Conservation (phyloP, 768 basidiomycete species). For the Collybia nuda region DNA sequence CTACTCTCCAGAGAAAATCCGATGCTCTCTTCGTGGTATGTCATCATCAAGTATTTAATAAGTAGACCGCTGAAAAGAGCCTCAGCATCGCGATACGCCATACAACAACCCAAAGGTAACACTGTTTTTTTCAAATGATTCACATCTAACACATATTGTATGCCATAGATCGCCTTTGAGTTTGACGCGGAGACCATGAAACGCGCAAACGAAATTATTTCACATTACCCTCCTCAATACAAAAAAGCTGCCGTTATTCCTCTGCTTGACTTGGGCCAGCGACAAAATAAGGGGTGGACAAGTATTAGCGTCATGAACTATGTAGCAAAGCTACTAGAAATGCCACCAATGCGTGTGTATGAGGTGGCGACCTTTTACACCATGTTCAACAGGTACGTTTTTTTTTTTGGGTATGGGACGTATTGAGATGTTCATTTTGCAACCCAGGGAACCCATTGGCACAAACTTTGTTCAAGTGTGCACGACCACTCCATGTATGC, state of each 20-base stretch:
- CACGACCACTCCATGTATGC: conserved; percentile 98
- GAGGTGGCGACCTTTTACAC: conserved; percentile 99
- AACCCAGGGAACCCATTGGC: conserved; percentile 84
- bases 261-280: conserved; percentile 91
- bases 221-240: conserved; percentile 95
- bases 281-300: conserved; percentile 98
- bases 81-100: conserved; percentile 89
- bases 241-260: conserved; percentile 99
- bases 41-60: conserved; percentile 17
- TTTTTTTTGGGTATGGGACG: neutral
- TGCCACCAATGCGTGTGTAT: conserved; percentile 98
- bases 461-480: conserved; percentile 96
- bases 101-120: conserved; percentile 91
- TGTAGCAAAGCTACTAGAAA: conserved; percentile 87
- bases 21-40: conserved; percentile 88
- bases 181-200: conserved; percentile 82
- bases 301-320: conserved; percentile 99
- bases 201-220: conserved; percentile 85
- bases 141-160: conserved; percentile 1
- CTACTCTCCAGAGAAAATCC: conserved; percentile 52
- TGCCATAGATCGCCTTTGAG: conserved; percentile 80
- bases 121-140: neutral
- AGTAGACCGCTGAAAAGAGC: conserved; percentile 8
- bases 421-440: neutral
- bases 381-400: conserved; percentile 95